phyloP scores from a whole-genome alignment of 2,329 filamentous ascomycete species.

The Emmonsiellopsis sp. region DNA sequence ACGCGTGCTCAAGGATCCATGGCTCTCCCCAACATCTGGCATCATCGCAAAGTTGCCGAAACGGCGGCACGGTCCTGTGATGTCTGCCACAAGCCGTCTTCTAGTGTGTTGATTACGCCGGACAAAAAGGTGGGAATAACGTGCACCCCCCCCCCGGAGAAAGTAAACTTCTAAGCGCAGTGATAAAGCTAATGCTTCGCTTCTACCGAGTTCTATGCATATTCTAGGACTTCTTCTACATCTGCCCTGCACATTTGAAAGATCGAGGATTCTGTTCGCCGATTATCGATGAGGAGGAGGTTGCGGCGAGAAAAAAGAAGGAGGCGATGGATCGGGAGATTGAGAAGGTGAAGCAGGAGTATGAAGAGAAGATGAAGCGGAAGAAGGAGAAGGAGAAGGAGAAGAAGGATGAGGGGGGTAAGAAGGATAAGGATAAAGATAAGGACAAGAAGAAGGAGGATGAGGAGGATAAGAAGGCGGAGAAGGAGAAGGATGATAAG shows the following conservation, averaged over 20 bases:
- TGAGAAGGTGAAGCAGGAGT: constrained; percentile 42
- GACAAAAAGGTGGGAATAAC: constrained; percentile 64
- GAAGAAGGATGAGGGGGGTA: constrained; percentile 37
- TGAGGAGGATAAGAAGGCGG: constrained; percentile 33
- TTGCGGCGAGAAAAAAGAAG: constrained; percentile 33
- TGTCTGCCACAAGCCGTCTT: constrained; percentile 81
- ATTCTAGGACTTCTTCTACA: constrained; percentile 75
- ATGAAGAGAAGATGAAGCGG: constrained; percentile 67
- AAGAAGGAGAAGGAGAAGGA: constrained; percentile 55
- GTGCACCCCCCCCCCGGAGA: neutral
- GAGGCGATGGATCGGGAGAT: constrained; percentile 36
- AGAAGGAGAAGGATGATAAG: constrained; percentile 46
- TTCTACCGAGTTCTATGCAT: neutral
- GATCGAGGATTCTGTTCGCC: constrained; percentile 70
- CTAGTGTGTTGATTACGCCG: constrained; percentile 76
- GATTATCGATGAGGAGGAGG: constrained; percentile 34
- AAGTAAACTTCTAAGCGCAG: neutral
- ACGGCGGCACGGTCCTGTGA: constrained; percentile 75
- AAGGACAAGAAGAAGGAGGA: constrained; percentile 37
- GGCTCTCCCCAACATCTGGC: constrained; percentile 64
- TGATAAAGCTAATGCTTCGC: neutral
- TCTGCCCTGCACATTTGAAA: constrained; percentile 73
- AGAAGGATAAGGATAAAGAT: constrained; percentile 38
- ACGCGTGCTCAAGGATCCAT: constrained; percentile 8
- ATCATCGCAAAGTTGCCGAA: constrained; percentile 78